phyloP scores from a whole-genome alignment of 177 flowering plant species.

The Vitis hybrid region DNA sequence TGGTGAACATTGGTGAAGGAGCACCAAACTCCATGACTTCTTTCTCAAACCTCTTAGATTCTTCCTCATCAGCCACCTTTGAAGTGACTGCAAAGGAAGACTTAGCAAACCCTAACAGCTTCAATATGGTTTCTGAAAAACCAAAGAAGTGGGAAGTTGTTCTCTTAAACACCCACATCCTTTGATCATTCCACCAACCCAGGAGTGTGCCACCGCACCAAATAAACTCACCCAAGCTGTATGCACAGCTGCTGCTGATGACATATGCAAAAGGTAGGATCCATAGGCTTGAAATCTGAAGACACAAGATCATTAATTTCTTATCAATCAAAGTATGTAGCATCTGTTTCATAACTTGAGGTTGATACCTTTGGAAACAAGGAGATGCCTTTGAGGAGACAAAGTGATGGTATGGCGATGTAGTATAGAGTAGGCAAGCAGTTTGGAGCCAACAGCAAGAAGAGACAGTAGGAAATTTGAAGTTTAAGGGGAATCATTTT shows the following conservation, averaged over 20 bases:
- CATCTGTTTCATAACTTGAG: background rate
- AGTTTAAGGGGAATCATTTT: constrained; percentile 33
- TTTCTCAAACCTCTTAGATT: constrained; percentile 22
- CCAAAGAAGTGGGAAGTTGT: constrained; percentile 40
- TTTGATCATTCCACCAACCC: constrained; percentile 51
- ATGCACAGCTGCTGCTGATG: constrained; percentile 20
- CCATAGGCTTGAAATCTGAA: constrained; percentile 52
- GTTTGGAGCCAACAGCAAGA: constrained; percentile 37
- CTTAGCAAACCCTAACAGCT: constrained; percentile 21
- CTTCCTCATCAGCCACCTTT: constrained; percentile 33
- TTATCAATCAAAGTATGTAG: background rate
- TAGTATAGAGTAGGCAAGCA: constrained; percentile 43
- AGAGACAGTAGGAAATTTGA: constrained; percentile 36
- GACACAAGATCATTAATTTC: background rate
- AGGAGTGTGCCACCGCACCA: constrained; percentile 32
- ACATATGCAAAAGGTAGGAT: constrained; percentile 42
- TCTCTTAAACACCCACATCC: constrained; percentile 45
- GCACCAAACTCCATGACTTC: constrained; percentile 47
- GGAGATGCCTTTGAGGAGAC: constrained; percentile 35
- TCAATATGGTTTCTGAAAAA: constrained; percentile 23
- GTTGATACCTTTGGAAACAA: constrained; percentile 47
- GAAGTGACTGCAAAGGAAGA: constrained; percentile 28
- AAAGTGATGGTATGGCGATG: constrained; percentile 35
- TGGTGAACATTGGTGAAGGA: constrained; percentile 32
- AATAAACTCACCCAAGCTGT: constrained; percentile 36